Base-by-base conservation (phyloP, 2,329 filamentous ascomycete species). In the Fusarium sulawesiense region DNA sequence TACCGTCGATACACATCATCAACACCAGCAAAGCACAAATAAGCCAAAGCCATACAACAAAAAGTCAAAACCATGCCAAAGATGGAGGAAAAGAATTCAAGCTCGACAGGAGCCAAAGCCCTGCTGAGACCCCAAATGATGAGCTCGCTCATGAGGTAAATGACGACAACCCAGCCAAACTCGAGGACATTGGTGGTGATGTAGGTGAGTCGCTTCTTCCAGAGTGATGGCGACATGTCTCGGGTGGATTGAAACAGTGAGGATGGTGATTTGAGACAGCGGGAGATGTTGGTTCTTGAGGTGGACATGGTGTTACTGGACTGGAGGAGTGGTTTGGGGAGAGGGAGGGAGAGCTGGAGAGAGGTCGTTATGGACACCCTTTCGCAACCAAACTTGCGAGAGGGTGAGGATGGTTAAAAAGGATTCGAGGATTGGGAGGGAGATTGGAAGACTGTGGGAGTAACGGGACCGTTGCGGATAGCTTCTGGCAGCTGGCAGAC, bases 61-160 rank as follows among this genome's bases (percentile, higher is more conserved):
- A 83, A 83, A 1, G 82, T 76, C 18, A 81, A 47, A 0, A 79
- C 16, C 85, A 87, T 87, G 34, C 82, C 83, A 32, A 84, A 59
- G 45, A 87, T 83, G 9, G 84, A 80, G 0, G 83, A 80, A 7
- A 85, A 83, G 60, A 85, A 86, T 27, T 82, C 76, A n/a, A 82
- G 63, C 4, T 75, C 58, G 4, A 72, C 75, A 1, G 70, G 66
- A 12, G 77, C 69, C 18, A 86, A 73, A 1, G 74, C 72, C 12
- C 76, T 67, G 32, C 83, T 81, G 12, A 86, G 74, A 4, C 78
- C 80, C 74, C 82, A 85, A 21, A 85, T 83, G 32, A 84, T 67
- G n/a, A 86, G 66, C 70, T 86, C 82, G 60, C 82, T 81, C 18
- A 75, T 25, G 4, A 84, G 66, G 42, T 80, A 83, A 10, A 85